Conservation (phyloP, 345 rosid genomes). For the Viola odorata region DNA sequence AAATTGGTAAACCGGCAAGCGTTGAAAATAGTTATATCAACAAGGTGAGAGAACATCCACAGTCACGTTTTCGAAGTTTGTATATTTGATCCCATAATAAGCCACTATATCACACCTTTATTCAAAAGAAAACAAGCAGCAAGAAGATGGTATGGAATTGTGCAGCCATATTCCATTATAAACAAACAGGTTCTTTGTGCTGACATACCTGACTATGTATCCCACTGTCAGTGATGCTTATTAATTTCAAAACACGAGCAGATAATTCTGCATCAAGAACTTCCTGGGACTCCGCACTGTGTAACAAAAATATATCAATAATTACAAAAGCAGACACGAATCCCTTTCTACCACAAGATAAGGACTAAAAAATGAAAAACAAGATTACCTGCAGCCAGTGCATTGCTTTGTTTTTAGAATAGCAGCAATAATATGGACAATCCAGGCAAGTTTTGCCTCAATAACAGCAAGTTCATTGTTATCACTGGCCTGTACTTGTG, state of each 20-base stretch:
- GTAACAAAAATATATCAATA: slow-evolving; percentile 8
- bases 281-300: slow-evolving; percentile 94
- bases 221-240: slow-evolving; percentile 87
- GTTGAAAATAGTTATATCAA: too few species aligned
- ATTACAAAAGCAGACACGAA: slow-evolving; percentile 8
- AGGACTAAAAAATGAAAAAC: neutral
- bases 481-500: slow-evolving; percentile 53
- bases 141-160: neutral
- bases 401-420: slow-evolving; percentile 85
- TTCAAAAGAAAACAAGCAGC: neutral
- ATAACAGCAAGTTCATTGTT: slow-evolving; percentile 64
- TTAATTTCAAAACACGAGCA: slow-evolving; percentile 92
- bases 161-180: neutral
- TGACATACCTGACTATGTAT: slow-evolving; percentile 66
- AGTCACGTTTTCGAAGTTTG: too few species aligned
- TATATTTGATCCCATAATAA: too few species aligned
- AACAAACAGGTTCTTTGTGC: neutral
- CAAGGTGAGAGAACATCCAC: too few species aligned
- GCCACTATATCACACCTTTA: neutral
- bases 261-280: slow-evolving; percentile 98
- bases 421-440: slow-evolving; percentile 93
- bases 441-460: slow-evolving; percentile 96
- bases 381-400: slow-evolving; percentile 74
- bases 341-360: slow-evolving; percentile 4
- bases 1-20: too few species aligned